Percentiles rank a stretch among this genome's conserved stretches.
phyloP scores from a whole-genome alignment of 306 rosid species.

The Cicer chorassanicum region DNA sequence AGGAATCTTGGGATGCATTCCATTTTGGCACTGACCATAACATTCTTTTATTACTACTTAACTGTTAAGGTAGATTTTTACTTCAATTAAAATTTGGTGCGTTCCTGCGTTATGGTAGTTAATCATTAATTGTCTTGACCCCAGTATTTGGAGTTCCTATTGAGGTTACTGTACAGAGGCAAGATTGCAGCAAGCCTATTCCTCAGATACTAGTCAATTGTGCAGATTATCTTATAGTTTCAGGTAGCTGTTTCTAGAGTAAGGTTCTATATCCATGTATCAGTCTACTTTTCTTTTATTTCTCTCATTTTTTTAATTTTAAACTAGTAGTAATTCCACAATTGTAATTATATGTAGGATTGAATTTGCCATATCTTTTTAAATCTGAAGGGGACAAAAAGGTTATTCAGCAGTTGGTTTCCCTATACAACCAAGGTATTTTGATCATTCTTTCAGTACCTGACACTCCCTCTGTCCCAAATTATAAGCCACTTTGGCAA shows the following conservation, averaged over 20 bases:
- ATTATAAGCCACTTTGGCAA: too few relatives aligned
- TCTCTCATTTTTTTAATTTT: constrained; percentile 22
- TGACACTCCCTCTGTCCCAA: neutral
- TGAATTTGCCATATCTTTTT: constrained; percentile 72
- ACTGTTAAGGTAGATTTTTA: constrained; percentile 8
- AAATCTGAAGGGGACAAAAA: constrained; percentile 87
- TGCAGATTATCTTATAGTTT: constrained; percentile 88
- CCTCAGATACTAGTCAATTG: constrained; percentile 82
- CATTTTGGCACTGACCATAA: constrained; percentile 17
- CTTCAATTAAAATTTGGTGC: constrained; percentile 20
- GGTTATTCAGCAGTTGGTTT: constrained; percentile 82
- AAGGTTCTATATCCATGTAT: constrained; percentile 35
- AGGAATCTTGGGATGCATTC: constrained; percentile 24
- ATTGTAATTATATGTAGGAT: constrained; percentile 58
- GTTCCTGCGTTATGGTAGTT: constrained; percentile 24
- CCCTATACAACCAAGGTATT: constrained; percentile 86
- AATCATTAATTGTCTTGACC: constrained; percentile 40
- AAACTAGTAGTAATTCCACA: constrained; percentile 29
- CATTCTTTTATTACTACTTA: constrained; percentile 1
- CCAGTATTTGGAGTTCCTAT: constrained; percentile 94
- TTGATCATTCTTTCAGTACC: constrained; percentile 33
- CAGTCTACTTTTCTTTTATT: neutral
- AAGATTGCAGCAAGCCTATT: constrained; percentile 74
- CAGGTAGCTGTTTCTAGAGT: constrained; percentile 67
- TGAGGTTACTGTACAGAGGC: constrained; percentile 80